Percentiles rank a stretch among this genome's conserved stretches.
Evolutionary conservation across 2,329 filamentous ascomycete species (phyloP).

Genomic region (Uncinocarpus reesii): DNA sequence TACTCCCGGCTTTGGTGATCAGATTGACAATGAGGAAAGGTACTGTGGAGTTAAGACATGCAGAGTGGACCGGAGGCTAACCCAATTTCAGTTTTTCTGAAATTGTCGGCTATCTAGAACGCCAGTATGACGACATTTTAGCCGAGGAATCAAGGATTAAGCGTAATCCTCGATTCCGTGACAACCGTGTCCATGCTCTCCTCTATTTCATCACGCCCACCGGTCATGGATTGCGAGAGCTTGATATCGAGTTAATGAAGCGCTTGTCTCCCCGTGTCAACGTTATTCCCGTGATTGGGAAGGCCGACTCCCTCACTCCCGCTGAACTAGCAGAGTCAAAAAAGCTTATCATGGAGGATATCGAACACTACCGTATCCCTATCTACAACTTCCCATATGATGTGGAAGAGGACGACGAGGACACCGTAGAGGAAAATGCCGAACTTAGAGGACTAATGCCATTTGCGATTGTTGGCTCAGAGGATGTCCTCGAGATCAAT

Average conservation of each 20-base stretch:
- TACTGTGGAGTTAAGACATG: conserved; percentile 33
- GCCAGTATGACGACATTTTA: conserved; percentile 98
- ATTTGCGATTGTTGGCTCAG: conserved; percentile 95
- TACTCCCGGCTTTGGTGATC: conserved; percentile 94
- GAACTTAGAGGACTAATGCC: conserved; percentile 96
- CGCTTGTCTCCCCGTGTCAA: conserved; percentile 96
- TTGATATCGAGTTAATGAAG: conserved; percentile 99
- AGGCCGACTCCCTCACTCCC: conserved; percentile 93
- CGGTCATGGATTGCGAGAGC: conserved; percentile 91
- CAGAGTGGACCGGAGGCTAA: conserved; percentile 2
- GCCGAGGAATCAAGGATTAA: conserved; percentile 99
- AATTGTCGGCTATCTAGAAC: conserved; percentile 95
- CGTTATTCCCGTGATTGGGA: conserved; percentile 97
- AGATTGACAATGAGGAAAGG: conserved; percentile 98
- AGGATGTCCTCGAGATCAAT: conserved; percentile 88
- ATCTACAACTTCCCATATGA: conserved; percentile 99
- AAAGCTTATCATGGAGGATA: conserved; percentile 99
- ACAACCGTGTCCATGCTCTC: conserved; percentile 96
- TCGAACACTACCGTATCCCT: conserved; percentile 98
- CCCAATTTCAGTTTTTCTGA: conserved; percentile 65
- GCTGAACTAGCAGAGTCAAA: conserved; percentile 96
- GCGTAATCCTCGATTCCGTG: conserved; percentile 98
- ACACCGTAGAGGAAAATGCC: conserved; percentile 97
- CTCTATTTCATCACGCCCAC: conserved; percentile 99
- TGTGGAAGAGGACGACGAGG: conserved; percentile 98